Evolutionary conservation across 306 rosid species (phyloP).

Genomic region (Dalbergia cochinchinensis): DNA sequence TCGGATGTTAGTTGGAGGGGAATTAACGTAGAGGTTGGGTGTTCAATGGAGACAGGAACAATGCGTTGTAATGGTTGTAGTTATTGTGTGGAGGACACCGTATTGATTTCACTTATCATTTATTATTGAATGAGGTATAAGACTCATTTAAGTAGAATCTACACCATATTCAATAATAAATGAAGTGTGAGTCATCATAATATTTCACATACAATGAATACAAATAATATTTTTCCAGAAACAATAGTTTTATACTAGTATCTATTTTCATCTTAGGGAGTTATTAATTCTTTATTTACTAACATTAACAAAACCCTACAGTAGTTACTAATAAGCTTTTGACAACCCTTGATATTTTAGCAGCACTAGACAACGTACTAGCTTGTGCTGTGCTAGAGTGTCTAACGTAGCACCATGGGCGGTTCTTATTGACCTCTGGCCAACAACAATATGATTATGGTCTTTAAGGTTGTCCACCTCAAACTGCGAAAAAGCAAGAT

Average conservation of each 20-base stretch:
- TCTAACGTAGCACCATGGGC: constrained; percentile 36
- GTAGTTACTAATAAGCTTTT: not conserved
- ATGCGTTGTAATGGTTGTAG: too few species aligned
- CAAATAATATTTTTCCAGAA: too few species aligned
- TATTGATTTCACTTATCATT: too few species aligned
- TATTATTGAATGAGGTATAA: too few species aligned
- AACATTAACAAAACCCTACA: too few species aligned
- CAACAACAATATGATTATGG: not conserved
- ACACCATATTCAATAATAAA: too few species aligned
- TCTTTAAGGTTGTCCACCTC: not conserved
- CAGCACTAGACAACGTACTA: not conserved
- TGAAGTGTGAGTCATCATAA: too few species aligned
- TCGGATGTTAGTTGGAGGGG: constrained; percentile 12
- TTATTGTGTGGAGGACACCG: too few species aligned
- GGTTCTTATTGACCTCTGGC: constrained; percentile 48
- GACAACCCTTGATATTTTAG: not conserved
- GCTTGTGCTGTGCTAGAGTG: not conserved
- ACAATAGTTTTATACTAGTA: too few species aligned
- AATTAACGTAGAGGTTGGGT: not conserved
- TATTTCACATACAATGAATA: too few species aligned
- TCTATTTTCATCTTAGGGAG: not conserved
- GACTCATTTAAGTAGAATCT: too few species aligned
- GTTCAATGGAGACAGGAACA: not conserved
- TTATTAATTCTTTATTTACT: too few species aligned
- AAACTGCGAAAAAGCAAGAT: not conserved